Conservation (phyloP, 2,329 filamentous ascomycete genomes). For the Alternaria alternata region DNA sequence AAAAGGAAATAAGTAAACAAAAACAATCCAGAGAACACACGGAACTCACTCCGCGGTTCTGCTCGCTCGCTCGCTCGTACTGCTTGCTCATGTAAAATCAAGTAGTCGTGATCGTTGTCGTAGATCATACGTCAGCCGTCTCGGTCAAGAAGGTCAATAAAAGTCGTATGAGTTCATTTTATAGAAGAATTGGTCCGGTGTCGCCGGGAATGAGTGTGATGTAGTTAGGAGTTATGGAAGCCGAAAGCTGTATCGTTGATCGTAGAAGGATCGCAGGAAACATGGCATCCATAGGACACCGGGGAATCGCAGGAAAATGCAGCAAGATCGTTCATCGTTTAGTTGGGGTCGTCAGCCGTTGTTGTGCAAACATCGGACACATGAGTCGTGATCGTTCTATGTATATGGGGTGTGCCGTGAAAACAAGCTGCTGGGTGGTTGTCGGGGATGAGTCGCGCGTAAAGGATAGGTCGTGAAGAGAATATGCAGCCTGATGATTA, state of each 20-base stretch:
- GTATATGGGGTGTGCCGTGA: conserved; percentile 40
- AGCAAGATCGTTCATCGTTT: conserved; percentile 45
- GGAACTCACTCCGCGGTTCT: conserved; percentile 15
- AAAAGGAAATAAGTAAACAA: conserved; percentile 13
- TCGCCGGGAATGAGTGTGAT: conserved; percentile 37
- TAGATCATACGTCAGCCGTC: conserved; percentile 41
- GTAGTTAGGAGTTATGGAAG: conserved; percentile 38
- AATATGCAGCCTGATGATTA: conserved; percentile 25
- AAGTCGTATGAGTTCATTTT: conserved; percentile 31
- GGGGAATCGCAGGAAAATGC: conserved; percentile 49
- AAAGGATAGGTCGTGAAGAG: conserved; percentile 26
- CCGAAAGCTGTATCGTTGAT: conserved; percentile 23
- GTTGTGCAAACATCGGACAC: conserved; percentile 40
- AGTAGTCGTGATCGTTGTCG: conserved; percentile 28
- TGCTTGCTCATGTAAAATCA: conserved; percentile 11
- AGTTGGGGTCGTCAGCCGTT: conserved; percentile 46
- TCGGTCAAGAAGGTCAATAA: conserved; percentile 32
- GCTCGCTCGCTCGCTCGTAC: conserved; percentile 14
- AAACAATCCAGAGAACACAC: conserved; percentile 19
- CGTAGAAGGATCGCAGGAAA: conserved; percentile 35
- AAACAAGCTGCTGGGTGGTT: conserved; percentile 34
- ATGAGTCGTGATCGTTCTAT: conserved; percentile 43
- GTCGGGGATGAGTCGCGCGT: conserved; percentile 36
- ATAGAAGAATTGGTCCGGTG: conserved; percentile 21
- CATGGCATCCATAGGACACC: conserved; percentile 46